A percentile compares a stretch with the other conserved stretches of the same genome.
Evolutionary conservation across 192 early-diverging fungal genomes (phyloP).

Genomic region (Backusella sp.): DNA sequence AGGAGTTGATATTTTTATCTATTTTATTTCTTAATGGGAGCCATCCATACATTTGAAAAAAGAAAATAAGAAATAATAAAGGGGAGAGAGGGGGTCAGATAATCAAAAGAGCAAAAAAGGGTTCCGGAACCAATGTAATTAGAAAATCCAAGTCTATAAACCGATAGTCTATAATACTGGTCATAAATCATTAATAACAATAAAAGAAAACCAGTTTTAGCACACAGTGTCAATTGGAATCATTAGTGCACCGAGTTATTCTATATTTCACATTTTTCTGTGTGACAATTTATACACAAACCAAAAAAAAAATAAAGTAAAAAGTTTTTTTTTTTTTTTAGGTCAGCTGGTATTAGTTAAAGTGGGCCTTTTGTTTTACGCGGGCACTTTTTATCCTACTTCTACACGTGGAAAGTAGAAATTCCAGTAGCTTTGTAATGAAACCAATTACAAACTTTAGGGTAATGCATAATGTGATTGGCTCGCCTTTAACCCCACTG

Average conservation of each 20-base stretch:
- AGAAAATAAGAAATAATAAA: neutral
- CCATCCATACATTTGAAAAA: neutral
- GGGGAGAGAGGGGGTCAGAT: neutral
- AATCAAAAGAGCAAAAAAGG: neutral
- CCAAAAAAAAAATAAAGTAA: neutral
- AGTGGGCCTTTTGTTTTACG: neutral
- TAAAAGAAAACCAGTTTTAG: constrained; percentile 2
- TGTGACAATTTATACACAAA: neutral
- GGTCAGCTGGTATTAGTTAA: constrained; percentile 1
- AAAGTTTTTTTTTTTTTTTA: neutral
- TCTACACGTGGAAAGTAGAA: constrained; percentile 7
- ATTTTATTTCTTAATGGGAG: neutral
- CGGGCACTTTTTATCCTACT: neutral
- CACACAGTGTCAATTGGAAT: constrained; percentile 2
- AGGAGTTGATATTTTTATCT: neutral
- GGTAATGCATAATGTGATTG: neutral
- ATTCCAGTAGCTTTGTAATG: neutral
- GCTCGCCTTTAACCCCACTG: neutral
- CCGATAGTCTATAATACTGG: neutral
- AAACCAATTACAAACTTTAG: neutral
- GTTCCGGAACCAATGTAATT: constrained; percentile 2
- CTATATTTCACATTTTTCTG: constrained; percentile 9
- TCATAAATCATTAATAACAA: neutral
- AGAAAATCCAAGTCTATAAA: neutral
- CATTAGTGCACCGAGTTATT: neutral